phyloP scores from a whole-genome alignment of 352 stramenopile species.

The Pilasporangium apinafurcum region DNA sequence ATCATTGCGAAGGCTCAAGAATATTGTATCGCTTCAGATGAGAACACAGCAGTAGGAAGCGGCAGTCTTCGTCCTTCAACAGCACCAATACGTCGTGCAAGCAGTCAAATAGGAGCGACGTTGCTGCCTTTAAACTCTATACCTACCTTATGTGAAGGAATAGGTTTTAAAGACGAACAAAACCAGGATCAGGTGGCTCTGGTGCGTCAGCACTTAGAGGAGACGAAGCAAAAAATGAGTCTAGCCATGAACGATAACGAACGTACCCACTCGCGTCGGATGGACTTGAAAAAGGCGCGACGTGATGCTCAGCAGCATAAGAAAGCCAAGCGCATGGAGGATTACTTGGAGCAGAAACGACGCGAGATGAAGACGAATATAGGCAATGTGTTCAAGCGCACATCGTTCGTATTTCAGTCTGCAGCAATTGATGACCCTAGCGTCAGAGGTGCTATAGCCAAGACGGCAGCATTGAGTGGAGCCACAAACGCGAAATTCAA shows the following conservation, averaged over 20 bases:
- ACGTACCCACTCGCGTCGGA: constrained; percentile 10
- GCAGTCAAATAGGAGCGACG: no score
- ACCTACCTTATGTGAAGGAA: background rate
- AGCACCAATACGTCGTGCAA: no score
- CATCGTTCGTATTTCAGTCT: constrained; percentile 35
- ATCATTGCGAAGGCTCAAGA: constrained; percentile 46
- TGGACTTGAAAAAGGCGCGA: constrained; percentile 22
- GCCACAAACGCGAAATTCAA: background rate
- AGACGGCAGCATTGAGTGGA: background rate
- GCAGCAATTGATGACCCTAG: constrained; percentile 4
- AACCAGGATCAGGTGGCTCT: background rate
- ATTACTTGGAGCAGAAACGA: constrained; percentile 68
- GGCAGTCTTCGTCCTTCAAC: background rate
- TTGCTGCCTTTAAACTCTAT: no score
- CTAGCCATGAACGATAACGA: constrained; percentile 31
- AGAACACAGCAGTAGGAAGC: background rate
- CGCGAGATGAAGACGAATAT: constrained; percentile 63
- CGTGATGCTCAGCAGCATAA: constrained; percentile 27
- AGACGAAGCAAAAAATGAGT: constrained; percentile 44
- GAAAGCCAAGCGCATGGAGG: constrained; percentile 53
- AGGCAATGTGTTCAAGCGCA: constrained; percentile 63
- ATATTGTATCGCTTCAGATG: constrained; percentile 8
- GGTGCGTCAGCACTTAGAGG: constrained; percentile 32
- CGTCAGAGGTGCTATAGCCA: constrained; percentile 1
- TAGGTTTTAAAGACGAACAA: background rate